A percentile compares a stretch with the other conserved stretches of the same genome.
Evolutionary conservation across 257 asterid genomes (phyloP).

Genomic region (Salvia rosmarinus): DNA sequence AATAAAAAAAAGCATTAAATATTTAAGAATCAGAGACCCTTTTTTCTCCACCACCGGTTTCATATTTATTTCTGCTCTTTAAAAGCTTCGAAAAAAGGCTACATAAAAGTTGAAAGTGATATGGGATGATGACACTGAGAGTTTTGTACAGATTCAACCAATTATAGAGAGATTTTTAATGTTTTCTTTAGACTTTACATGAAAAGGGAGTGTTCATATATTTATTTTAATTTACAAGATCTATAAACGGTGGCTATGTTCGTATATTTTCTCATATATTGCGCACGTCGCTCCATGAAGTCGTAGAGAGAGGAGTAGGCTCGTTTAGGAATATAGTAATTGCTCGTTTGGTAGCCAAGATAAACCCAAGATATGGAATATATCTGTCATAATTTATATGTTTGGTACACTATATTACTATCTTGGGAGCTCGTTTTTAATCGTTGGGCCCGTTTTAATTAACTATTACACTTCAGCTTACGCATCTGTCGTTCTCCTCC

Average conservation of each 20-base stretch:
- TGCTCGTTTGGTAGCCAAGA: too few species aligned
- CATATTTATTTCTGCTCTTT: constrained; percentile 26
- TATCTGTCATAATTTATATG: too few species aligned
- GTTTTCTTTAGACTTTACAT: constrained; percentile 14
- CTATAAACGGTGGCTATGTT: constrained; percentile 25
- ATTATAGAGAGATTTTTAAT: constrained; percentile 26
- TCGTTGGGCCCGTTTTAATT: too few species aligned
- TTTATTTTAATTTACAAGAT: constrained; percentile 26
- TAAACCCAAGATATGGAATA: too few species aligned
- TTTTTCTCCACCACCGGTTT: neutral
- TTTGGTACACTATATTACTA: too few species aligned
- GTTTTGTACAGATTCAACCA: constrained; percentile 38
- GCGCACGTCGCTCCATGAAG: constrained; percentile 57
- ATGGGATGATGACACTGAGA: constrained; percentile 30
- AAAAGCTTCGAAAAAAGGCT: constrained; percentile 38
- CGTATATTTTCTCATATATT: constrained; percentile 14
- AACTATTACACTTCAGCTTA: too few species aligned
- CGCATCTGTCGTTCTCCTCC: too few species aligned
- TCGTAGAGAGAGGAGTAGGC: constrained; percentile 29
- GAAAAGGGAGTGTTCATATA: constrained; percentile 9
- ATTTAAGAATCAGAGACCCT: constrained; percentile 26
- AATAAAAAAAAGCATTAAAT: constrained; percentile 39
- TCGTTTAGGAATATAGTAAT: constrained; percentile 2
- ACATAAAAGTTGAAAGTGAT: constrained; percentile 30
- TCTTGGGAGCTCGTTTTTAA: too few species aligned